Evolutionary conservation across 2,329 filamentous ascomycete genomes (phyloP).

Genomic region (Trichoderma aggressivum): DNA sequence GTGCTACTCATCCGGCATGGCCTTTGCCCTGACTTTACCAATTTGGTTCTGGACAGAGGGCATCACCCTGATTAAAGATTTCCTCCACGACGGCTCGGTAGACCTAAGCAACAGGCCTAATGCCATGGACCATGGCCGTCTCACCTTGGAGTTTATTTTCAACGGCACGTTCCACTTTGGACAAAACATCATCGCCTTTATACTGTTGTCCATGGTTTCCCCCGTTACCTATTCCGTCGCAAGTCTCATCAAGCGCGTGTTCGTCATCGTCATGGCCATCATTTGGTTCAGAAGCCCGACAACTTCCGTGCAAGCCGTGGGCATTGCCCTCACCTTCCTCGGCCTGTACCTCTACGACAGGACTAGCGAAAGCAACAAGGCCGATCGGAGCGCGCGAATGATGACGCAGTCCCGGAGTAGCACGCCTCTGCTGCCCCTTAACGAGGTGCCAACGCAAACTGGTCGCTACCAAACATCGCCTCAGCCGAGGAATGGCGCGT

Average conservation of each 20-base stretch:
- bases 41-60: constrained; percentile 95
- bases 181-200: constrained; percentile 92
- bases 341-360: constrained; percentile 95
- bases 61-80: constrained; percentile 69
- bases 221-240: constrained; percentile 97
- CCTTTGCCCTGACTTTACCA: constrained; percentile 81
- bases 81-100: constrained; percentile 77
- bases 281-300: constrained; percentile 94
- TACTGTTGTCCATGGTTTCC: constrained; percentile 87
- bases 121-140: constrained; percentile 70
- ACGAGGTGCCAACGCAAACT: constrained; percentile 36
- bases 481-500: constrained; percentile 21
- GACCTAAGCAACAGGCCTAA: constrained; percentile 57
- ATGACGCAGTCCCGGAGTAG: constrained; percentile 42
- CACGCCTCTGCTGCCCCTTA: constrained; percentile 63
- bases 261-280: constrained; percentile 92
- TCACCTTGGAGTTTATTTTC: constrained; percentile 85
- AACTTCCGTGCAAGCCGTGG: constrained; percentile 75
- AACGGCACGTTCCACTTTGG: constrained; percentile 96
- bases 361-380: constrained; percentile 82
- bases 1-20: constrained; percentile 93
- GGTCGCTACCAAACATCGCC: constrained; percentile 26
- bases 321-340: constrained; percentile 84
- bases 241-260: constrained; percentile 93
- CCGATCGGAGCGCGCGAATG: constrained; percentile 74